A percentile compares a stretch with the other conserved stretches of the same genome.
Evolutionary conservation across 2,329 filamentous ascomycete genomes (phyloP).

Genomic region (Esteya vermicola): DNA sequence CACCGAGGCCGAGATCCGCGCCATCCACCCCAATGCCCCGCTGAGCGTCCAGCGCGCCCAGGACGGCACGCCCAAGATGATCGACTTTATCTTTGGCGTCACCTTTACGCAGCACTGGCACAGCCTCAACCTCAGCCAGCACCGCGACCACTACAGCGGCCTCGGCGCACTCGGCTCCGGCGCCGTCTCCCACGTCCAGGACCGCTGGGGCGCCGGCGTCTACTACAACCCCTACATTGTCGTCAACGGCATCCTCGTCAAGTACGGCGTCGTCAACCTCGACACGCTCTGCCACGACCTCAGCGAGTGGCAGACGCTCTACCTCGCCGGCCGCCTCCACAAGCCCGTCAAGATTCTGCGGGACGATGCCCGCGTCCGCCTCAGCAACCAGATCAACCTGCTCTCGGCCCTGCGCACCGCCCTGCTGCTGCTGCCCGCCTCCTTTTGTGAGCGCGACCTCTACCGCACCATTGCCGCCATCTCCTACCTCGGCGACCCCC

Average conservation of each 20-base stretch:
- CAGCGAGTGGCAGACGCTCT: conserved; percentile 83
- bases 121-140: conserved; percentile 75
- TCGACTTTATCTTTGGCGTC: conserved; percentile 96
- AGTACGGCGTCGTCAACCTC: conserved; percentile 93
- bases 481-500: conserved; percentile 90
- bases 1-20: conserved; percentile 40
- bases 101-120: conserved; percentile 95
- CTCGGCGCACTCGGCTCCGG: conserved; percentile 74
- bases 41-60: conserved; percentile 72
- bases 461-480: conserved; percentile 87
- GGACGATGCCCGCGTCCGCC: conserved; percentile 79
- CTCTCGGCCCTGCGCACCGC: conserved; percentile 84
- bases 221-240: conserved; percentile 97
- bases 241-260: conserved; percentile 89
- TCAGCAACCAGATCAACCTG: conserved; percentile 92
- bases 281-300: conserved; percentile 80
- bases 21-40: conserved; percentile 71
- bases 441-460: conserved; percentile 75
- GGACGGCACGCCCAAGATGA: conserved; percentile 83
- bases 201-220: conserved; percentile 79
- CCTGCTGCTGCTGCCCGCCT: conserved; percentile 67
- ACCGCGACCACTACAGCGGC: conserved; percentile 84
- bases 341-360: conserved; percentile 97
- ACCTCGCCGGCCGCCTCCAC: conserved; percentile 88
- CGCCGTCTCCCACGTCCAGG: conserved; percentile 72